Percentiles rank a stretch among this genome's conserved stretches.
Evolutionary conservation across 441 rosid genomes (phyloP).

Genomic region (Adansonia grandidieri): DNA sequence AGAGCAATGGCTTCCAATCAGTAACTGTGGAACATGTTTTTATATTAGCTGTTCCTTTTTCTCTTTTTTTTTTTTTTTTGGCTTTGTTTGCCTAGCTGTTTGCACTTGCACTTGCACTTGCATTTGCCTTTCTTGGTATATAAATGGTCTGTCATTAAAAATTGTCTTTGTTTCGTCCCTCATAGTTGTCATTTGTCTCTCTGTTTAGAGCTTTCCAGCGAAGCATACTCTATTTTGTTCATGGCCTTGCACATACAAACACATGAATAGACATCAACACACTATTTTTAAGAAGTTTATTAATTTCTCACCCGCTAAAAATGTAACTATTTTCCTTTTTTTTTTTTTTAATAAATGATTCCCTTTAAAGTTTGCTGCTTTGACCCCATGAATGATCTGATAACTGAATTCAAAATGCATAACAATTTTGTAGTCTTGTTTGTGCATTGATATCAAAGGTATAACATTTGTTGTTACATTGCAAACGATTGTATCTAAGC

Average conservation of each 20-base stretch:
- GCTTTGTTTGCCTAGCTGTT: slow-evolving; percentile 51
- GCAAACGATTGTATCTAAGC: neutral
- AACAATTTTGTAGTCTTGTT: slow-evolving; percentile 4
- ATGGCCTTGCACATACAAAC: slow-evolving; percentile 22
- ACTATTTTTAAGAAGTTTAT: neutral
- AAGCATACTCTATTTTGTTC: slow-evolving; percentile 13
- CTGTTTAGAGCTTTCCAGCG: slow-evolving; percentile 31
- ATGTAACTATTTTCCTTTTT: too few species aligned
- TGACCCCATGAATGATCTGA: too few species aligned
- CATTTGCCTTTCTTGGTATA: neutral
- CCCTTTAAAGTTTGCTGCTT: too few species aligned
- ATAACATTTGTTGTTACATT: neutral
- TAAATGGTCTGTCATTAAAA: slow-evolving; percentile 27
- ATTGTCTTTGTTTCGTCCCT: slow-evolving; percentile 27
- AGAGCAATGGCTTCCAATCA: neutral
- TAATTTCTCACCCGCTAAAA: too few species aligned
- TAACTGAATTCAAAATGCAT: neutral
- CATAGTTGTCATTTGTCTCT: slow-evolving; percentile 56
- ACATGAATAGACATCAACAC: slow-evolving; percentile 22
- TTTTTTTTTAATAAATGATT: too few species aligned
- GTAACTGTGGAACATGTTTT: slow-evolving; percentile 16
- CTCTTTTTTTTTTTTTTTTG: neutral
- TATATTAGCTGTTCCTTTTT: slow-evolving; percentile 22
- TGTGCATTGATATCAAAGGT: slow-evolving; percentile 13
- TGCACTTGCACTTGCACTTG: slow-evolving; percentile 28